These are phyloP conservation scores for Heliocybe sulcata DNA, from an alignment of 1,284 basidiomycete genomes.

Conservation along the genomic window DNA sequence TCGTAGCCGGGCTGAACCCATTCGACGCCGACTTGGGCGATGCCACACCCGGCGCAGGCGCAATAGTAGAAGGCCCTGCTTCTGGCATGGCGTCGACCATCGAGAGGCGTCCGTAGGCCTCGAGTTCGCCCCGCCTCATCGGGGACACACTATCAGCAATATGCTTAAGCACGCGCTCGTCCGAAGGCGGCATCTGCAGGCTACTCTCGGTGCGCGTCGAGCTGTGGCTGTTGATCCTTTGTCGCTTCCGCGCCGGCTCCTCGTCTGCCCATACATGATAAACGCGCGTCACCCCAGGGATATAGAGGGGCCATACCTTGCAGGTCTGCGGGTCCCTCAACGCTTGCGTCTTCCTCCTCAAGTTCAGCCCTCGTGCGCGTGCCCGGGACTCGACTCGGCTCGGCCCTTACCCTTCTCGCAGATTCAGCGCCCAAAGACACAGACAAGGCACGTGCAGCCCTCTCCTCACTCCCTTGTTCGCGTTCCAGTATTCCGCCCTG, in stretches of 20 bases:
- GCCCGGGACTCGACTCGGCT: neutral
- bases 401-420: neutral
- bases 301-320: neutral
- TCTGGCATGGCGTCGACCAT: neutral
- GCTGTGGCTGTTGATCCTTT: slow-evolving; percentile 1
- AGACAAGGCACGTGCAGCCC: neutral
- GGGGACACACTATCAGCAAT: neutral
- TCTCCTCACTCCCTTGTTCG: neutral
- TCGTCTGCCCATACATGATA: neutral
- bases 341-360: neutral
- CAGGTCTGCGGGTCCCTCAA: neutral
- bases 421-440: neutral
- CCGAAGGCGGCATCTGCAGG: neutral
- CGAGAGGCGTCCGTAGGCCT: neutral
- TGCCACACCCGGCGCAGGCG: neutral
- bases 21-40: neutral
- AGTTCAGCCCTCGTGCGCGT: slow-evolving; percentile 1
- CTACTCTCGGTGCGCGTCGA: neutral
- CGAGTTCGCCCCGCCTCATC: neutral
- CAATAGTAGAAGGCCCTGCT: neutral
- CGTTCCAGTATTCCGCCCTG: slow-evolving; percentile 1
- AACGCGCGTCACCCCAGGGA: neutral
- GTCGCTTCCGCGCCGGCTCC: neutral
- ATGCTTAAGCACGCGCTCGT: neutral
- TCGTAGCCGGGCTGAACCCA: neutral